These are phyloP conservation scores for Aspergillus candidus DNA, from an alignment of 2,329 filamentous ascomycete species.

Conservation along the genomic window DNA sequence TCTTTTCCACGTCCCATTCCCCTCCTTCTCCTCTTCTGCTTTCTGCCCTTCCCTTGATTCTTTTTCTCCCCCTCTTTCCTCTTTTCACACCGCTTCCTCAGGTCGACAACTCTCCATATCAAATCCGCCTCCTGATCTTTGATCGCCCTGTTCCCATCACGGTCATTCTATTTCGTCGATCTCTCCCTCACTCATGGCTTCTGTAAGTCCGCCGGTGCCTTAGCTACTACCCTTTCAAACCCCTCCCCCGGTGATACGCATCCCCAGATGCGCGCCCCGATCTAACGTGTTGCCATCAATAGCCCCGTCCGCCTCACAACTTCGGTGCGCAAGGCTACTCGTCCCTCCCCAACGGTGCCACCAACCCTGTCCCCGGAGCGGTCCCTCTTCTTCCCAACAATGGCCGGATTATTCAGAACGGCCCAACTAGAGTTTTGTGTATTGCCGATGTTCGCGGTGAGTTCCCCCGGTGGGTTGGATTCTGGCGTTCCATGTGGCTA, in stretches of 20 bases:
- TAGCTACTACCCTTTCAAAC: conserved; percentile 15
- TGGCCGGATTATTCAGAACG: conserved; percentile 45
- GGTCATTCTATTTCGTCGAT: conserved; percentile 6
- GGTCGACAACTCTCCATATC: neutral
- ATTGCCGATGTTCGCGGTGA: conserved; percentile 49
- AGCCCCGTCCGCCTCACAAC: conserved; percentile 41
- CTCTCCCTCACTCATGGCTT: conserved; percentile 39
- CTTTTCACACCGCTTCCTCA: neutral
- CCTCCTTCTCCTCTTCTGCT: conserved; percentile 15
- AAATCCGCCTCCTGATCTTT: conserved; percentile 5
- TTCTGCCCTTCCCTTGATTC: conserved; percentile 11
- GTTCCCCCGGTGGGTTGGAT: conserved; percentile 1
- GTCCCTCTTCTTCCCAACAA: conserved; percentile 47
- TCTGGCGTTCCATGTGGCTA: conserved; percentile 11
- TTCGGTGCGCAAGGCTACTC: conserved; percentile 39
- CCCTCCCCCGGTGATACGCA: conserved; percentile 13
- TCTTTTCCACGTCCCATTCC: conserved; percentile 9
- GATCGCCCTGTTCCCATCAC: neutral
- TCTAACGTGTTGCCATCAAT: neutral
- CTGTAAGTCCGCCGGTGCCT: conserved; percentile 33
- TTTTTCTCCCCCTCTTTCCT: conserved; percentile 10
- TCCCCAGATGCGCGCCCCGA: neutral
- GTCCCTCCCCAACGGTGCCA: conserved; percentile 42
- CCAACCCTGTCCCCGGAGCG: conserved; percentile 41
- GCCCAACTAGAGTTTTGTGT: conserved; percentile 43